phyloP scores from a whole-genome alignment of 1,139 yeast species.

The Ogataea hybrid region DNA sequence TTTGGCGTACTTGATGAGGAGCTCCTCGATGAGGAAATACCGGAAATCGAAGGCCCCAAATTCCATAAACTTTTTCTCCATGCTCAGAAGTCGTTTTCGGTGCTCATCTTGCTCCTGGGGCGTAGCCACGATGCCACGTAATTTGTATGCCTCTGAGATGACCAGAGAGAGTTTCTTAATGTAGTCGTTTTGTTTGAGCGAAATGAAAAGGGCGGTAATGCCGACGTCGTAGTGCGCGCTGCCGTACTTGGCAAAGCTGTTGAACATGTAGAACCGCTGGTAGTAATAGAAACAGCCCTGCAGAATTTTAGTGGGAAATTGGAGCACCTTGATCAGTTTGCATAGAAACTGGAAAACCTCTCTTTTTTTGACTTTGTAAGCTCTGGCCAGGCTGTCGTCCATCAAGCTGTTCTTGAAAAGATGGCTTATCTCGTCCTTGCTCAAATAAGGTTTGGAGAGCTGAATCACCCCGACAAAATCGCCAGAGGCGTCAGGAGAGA shows the following conservation, averaged over 20 bases:
- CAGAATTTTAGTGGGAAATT: slow-evolving; percentile 65
- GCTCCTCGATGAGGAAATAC: slow-evolving; percentile 72
- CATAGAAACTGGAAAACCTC: slow-evolving; percentile 53
- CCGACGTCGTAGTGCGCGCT: slow-evolving; percentile 52
- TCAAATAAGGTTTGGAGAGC: slow-evolving; percentile 64
- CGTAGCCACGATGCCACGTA: slow-evolving; percentile 28
- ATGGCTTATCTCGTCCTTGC: slow-evolving; percentile 54
- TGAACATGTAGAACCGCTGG: slow-evolving; percentile 68
- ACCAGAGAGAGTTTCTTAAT: slow-evolving; percentile 73
- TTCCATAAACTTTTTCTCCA: slow-evolving; percentile 61
- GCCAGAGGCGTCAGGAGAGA: slow-evolving; percentile 12
- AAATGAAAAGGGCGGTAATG: slow-evolving; percentile 70
- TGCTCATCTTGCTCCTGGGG: slow-evolving; percentile 42
- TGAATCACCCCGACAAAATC: slow-evolving; percentile 33
- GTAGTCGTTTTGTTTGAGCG: slow-evolving; percentile 86
- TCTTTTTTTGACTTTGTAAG: slow-evolving; percentile 49
- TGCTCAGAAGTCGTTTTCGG: slow-evolving; percentile 47
- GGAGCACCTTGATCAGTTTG: slow-evolving; percentile 50
- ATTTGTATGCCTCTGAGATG: slow-evolving; percentile 37
- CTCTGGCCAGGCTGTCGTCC: slow-evolving; percentile 46
- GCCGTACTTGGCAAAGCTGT: slow-evolving; percentile 45
- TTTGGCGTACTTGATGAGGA: slow-evolving; percentile 66
- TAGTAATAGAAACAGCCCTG: slow-evolving; percentile 70
- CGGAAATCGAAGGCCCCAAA: slow-evolving; percentile 44
- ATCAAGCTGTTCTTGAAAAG: slow-evolving; percentile 42